A percentile compares a stretch with the other conserved stretches of the same genome.
These are phyloP conservation scores for Penicillium angulare DNA, from an alignment of 495 filamentous ascomycete species.

Conservation along the genomic window DNA sequence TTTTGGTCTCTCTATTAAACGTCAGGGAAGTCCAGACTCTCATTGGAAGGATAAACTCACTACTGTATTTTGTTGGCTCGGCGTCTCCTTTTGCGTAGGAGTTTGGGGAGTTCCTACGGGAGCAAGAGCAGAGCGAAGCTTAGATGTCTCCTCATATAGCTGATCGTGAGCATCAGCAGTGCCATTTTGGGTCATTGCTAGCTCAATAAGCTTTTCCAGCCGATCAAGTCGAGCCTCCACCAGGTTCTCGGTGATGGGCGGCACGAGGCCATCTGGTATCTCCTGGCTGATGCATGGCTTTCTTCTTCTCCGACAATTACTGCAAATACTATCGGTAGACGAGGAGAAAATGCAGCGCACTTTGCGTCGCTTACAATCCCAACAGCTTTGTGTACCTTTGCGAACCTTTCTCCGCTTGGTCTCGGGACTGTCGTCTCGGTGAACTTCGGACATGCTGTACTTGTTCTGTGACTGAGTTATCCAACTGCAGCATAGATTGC, in stretches of 20 bases:
- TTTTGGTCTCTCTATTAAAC: too few relatives aligned
- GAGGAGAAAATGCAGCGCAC: conserved; percentile 32
- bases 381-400: conserved; percentile 52
- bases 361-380: conserved; percentile 47
- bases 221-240: conserved; percentile 24
- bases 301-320: conserved; percentile 38
- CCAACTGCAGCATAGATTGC: too few relatives aligned
- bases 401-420: conserved; percentile 33
- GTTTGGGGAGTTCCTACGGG: too few relatives aligned
- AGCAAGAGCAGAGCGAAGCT: neutral
- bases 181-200: conserved; percentile 11
- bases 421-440: neutral
- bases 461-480: neutral
- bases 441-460: neutral
- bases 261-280: conserved; percentile 18
- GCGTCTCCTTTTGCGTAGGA: too few relatives aligned
- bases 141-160: neutral
- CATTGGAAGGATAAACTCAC: too few relatives aligned
- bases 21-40: too few relatives aligned
- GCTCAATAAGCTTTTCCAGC: conserved; percentile 31
- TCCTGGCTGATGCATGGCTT: conserved; percentile 43
- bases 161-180: too few relatives aligned
- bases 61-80: too few relatives aligned
- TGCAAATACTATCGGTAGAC: conserved; percentile 31
- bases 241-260: conserved; percentile 1